Evolutionary conservation across 2,329 filamentous ascomycete species (phyloP).

Genomic region (Talaromyces pinophilus): DNA sequence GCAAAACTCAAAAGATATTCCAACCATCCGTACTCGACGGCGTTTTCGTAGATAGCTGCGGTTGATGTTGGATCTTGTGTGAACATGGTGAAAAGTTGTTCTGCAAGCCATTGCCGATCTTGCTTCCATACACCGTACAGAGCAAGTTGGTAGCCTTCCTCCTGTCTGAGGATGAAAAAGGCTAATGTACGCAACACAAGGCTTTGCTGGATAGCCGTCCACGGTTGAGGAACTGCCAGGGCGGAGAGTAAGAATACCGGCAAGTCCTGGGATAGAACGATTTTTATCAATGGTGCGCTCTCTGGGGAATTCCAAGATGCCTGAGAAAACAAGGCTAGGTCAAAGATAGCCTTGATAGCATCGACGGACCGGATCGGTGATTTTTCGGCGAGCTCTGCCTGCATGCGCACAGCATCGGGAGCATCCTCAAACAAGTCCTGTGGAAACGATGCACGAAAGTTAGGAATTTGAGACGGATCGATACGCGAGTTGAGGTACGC

Average conservation of each 20-base stretch:
- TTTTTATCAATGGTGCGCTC: slow-evolving; percentile 59
- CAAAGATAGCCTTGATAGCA: slow-evolving; percentile 70
- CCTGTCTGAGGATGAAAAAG: slow-evolving; percentile 77
- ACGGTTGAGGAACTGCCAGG: slow-evolving; percentile 51
- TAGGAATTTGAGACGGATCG: slow-evolving; percentile 81
- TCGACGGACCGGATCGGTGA: slow-evolving; percentile 88
- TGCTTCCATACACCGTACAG: slow-evolving; percentile 90
- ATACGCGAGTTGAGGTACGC: slow-evolving; percentile 79
- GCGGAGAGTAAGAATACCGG: slow-evolving; percentile 55
- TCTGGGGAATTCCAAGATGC: slow-evolving; percentile 59
- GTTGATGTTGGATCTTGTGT: slow-evolving; percentile 68
- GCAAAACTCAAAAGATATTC: slow-evolving; percentile 75
- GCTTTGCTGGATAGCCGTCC: slow-evolving; percentile 51
- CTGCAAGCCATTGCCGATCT: slow-evolving; percentile 82
- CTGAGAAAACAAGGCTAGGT: slow-evolving; percentile 61
- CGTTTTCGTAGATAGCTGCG: slow-evolving; percentile 73
- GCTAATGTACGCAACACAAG: slow-evolving; percentile 63
- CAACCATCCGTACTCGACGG: slow-evolving; percentile 78
- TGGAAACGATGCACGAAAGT: slow-evolving; percentile 75
- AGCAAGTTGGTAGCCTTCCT: slow-evolving; percentile 80
- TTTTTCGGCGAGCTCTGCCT: slow-evolving; percentile 68
- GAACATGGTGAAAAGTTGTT: slow-evolving; percentile 75
- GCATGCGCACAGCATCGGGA: slow-evolving; percentile 60
- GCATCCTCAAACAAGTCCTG: slow-evolving; percentile 63
- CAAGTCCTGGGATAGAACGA: slow-evolving; percentile 58